Base-by-base conservation (phyloP, 768 basidiomycete species). In the Mycena olivaceomarginata region DNA sequence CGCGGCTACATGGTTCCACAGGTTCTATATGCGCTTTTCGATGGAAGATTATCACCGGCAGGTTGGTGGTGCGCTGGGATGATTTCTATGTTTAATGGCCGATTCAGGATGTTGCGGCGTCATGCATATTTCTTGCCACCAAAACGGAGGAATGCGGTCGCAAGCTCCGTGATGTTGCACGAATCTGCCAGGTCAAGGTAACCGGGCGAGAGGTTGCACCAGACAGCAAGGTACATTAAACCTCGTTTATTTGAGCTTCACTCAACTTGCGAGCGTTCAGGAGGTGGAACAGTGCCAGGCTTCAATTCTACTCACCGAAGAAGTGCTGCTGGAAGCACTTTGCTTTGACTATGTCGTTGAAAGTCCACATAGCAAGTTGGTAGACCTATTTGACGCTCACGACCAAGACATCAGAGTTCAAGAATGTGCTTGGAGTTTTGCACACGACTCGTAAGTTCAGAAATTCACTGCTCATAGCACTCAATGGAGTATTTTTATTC, bases 141-240 rank as follows among this genome's bases (percentile, higher is more conserved):
- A 97, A 97, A 84, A 97, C 95, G 1, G 96, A 97, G 83, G 96
- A 97, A 85, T 96, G 95, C 79, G 95, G 95, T 45, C 89, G 96
- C 67, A 97, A 97, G 82, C 90, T 97, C 16, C 90, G 94, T n/a
- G 96, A 97, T 81, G 95, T 97, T 37, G 94, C 96, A 11, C 90
- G 91, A 78, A 91, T 97, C 12, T 93, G 91, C 79, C 91, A 92
- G 80, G 90, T 94, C 46, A 96, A 97, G 85, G 88, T 93, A 46
- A 86, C 87, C 25, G 90, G 89, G 66, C 83, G 84, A 7, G 93
- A 95, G 70, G 87, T 94, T 60, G 86, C 91, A 9, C 87, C 89
- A 59, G 94, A 95, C 71, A 93, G 92, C 84, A 91, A 92, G 88
- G 95, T 94, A 85, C 77, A 64, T 48, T n/a, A 8, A 31, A 1